Evolutionary conservation across 495 filamentous ascomycete genomes (phyloP).

Genomic region (Bryoglossum gracile): DNA sequence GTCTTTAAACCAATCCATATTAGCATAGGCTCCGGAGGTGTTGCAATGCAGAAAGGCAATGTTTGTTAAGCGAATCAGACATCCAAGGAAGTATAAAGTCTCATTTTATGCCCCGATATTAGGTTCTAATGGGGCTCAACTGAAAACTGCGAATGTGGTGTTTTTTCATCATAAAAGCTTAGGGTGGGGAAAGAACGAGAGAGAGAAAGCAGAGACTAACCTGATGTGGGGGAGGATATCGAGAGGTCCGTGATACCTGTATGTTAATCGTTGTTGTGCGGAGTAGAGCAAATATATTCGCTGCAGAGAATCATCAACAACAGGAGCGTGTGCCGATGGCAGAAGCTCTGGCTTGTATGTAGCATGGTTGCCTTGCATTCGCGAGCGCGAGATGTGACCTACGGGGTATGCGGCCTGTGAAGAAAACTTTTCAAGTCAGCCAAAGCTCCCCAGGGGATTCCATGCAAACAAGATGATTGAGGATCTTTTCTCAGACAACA

Average conservation of each 20-base stretch:
- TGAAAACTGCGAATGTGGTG: conserved; percentile 64
- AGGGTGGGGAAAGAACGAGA: conserved; percentile 10
- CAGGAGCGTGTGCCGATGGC: not conserved
- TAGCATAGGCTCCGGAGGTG: no score
- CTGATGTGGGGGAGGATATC: not conserved
- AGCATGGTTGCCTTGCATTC: not conserved
- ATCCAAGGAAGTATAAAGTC: conserved; percentile 58
- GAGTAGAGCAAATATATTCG: not conserved
- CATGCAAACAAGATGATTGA: not conserved
- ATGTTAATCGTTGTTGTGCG: not conserved
- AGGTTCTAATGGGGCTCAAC: conserved; percentile 54
- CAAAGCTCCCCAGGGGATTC: not conserved
- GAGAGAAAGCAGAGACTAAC: conserved; percentile 11
- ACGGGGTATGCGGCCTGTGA: not conserved
- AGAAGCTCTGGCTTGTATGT: no score
- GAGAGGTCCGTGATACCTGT: not conserved
- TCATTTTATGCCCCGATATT: conserved; percentile 46
- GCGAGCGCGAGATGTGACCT: not conserved
- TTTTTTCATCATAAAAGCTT: conserved; percentile 48
- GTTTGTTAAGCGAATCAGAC: conserved; percentile 47
- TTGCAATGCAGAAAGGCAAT: no score
- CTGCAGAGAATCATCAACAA: not conserved
- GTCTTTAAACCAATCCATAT: no score
- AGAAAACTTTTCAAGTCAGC: conserved; percentile 24
- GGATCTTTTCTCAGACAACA: conserved; percentile 63